Conservation (phyloP, 2,329 filamentous ascomycete species). For the Xylariaceae sp. region DNA sequence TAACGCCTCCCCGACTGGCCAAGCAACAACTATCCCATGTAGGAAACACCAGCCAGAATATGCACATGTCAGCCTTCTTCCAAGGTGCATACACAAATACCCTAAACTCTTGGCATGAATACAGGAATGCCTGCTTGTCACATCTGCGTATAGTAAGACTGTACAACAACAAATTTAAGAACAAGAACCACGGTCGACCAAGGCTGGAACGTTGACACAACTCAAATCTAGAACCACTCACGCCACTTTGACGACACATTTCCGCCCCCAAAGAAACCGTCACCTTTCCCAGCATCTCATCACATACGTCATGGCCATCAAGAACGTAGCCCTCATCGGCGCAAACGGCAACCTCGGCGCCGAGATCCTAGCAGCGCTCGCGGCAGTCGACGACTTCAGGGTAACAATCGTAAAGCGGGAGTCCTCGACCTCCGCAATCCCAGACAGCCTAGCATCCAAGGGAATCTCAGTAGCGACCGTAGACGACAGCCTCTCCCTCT, state of each 20-base stretch:
- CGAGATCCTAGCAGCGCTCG: slow-evolving; percentile 33
- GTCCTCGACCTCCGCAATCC: slow-evolving; percentile 13
- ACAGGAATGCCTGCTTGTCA: too few relatives aligned
- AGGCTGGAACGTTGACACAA: too few relatives aligned
- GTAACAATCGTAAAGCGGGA: slow-evolving; percentile 35
- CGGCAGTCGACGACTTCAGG: slow-evolving; percentile 28
- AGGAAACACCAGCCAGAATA: too few relatives aligned
- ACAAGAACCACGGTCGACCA: too few relatives aligned
- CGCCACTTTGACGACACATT: not conserved
- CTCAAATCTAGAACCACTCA: too few relatives aligned
- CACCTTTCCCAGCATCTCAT: not conserved
- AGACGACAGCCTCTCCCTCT: slow-evolving; percentile 31
- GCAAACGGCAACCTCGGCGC: slow-evolving; percentile 38
- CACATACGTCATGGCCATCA: slow-evolving; percentile 28
- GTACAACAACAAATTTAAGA: too few relatives aligned
- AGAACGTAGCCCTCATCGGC: slow-evolving; percentile 38
- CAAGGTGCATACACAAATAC: too few relatives aligned
- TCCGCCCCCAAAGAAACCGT: not conserved
- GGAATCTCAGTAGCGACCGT: slow-evolving; percentile 23
- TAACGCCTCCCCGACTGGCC: too few relatives aligned
- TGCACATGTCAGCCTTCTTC: too few relatives aligned
- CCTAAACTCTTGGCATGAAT: too few relatives aligned
- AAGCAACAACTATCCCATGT: too few relatives aligned
- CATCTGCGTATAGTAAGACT: too few relatives aligned
- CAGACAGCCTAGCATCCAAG: not conserved